phyloP scores from a whole-genome alignment of 257 asterid species.

The Jasminum sambac region DNA sequence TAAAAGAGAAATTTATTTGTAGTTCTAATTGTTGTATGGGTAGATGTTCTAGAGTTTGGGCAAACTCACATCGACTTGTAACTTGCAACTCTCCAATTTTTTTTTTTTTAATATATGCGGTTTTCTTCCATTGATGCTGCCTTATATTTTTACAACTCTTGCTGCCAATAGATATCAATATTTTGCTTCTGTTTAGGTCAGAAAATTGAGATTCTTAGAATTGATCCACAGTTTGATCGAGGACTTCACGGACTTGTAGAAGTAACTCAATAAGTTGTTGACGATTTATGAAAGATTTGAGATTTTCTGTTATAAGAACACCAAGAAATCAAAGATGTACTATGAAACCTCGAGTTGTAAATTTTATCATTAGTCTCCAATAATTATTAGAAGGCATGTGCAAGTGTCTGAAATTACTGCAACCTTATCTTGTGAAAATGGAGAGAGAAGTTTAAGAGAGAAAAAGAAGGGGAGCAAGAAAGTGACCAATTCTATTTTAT shows the following conservation, averaged over 20 bases:
- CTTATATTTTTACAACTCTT: neutral
- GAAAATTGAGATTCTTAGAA: neutral
- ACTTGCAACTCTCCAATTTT: too few relatives aligned
- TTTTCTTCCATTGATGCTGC: neutral
- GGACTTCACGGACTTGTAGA: neutral
- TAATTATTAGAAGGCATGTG: neutral
- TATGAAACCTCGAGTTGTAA: neutral
- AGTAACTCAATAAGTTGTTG: neutral
- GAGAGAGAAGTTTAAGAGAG: neutral
- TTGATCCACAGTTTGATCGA: slow-evolving; percentile 3
- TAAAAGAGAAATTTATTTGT: too few relatives aligned
- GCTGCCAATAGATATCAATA: neutral
- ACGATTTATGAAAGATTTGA: neutral
- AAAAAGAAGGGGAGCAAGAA: neutral
- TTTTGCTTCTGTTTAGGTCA: neutral
- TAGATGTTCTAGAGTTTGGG: too few relatives aligned
- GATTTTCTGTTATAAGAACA: neutral
- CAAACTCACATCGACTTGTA: too few relatives aligned
- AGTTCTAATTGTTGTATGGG: too few relatives aligned
- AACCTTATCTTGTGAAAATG: neutral
- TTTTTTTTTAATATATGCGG: too few relatives aligned
- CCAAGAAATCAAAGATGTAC: too few relatives aligned
- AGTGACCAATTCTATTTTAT: neutral
- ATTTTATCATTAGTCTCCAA: neutral
- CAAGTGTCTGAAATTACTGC: slow-evolving; percentile 4